Base-by-base conservation (phyloP, 75 land plant genomes). In the Sequoia sempervirens region DNA sequence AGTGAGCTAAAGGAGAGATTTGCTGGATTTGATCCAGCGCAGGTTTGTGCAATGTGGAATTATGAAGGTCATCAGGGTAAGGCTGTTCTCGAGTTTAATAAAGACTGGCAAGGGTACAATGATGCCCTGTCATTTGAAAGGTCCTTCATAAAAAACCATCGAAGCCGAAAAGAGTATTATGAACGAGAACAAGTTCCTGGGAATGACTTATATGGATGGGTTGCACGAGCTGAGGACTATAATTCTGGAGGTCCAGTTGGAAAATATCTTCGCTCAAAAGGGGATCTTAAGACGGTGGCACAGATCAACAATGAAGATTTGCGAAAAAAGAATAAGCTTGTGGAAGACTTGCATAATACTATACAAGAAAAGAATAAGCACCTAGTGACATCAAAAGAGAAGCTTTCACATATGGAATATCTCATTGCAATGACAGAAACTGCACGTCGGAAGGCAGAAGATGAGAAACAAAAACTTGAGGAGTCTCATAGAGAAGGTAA, bases 91-190 rank as follows among this genome's bases (percentile, higher is more conserved):
- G 90, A 93, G 61, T 96, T 96, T 56, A 76, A 81, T 2, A 91
- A 87, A 47, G 90, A 90, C 81, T 92, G 95, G 97, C 74, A 86
- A 43, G 98, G 95, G 12, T 88, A 90, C 66, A 87, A 86, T 70
- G 87, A 91, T 87, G 99, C 95, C 36, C 74, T 92, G 81, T 88
- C 90, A 5, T 96, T 96, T 86, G 97, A 92, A 83, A 91, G 84
- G 53, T 87, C 88, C 75, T 96, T 92, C 84, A 87, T 87, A 13
- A 83, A 86, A 5, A 79, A 85, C 66, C 85, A 82, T 32, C 90
- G 83, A 47, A 94, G 99, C 5, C 86, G 87, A 81, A 93, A 82
- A 84, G 83, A 92, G 23, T 90, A 91, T 86, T 13, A 14, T n/a
- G 89, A 81, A 0, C 66, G 8, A 26, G 66, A 61, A 7, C 78